Conservation (phyloP, 2,329 filamentous ascomycete species). For the Byssoonygena ceratinophila region DNA sequence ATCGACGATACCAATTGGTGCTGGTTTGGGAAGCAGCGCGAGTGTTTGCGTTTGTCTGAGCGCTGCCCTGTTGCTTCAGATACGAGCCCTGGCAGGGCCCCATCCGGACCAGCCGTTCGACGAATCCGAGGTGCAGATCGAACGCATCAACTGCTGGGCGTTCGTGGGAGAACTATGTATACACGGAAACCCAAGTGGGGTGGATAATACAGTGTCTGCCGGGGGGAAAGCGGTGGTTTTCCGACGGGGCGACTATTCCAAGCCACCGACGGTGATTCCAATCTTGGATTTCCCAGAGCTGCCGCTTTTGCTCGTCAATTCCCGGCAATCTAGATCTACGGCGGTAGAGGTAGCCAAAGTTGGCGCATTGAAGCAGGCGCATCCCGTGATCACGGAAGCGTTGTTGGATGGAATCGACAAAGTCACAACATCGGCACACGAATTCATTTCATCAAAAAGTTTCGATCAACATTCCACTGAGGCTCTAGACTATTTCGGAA, state of each 20-base stretch:
- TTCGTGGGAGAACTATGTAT: slow-evolving; percentile 97
- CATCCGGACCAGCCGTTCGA: slow-evolving; percentile 81
- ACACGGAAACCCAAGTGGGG: slow-evolving; percentile 89
- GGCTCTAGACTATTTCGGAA: slow-evolving; percentile 63
- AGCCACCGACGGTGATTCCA: slow-evolving; percentile 64
- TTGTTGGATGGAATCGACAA: slow-evolving; percentile 77
- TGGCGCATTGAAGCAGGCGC: slow-evolving; percentile 54
- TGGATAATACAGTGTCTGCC: slow-evolving; percentile 91
- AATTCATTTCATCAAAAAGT: slow-evolving; percentile 46
- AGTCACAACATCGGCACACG: slow-evolving; percentile 47
- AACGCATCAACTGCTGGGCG: slow-evolving; percentile 95
- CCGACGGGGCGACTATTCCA: slow-evolving; percentile 64
- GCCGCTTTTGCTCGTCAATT: slow-evolving; percentile 81
- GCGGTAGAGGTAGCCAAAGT: slow-evolving; percentile 81
- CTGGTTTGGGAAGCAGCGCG: slow-evolving; percentile 77
- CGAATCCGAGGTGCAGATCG: slow-evolving; percentile 80
- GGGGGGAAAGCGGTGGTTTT: slow-evolving; percentile 93
- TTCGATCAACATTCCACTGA: slow-evolving; percentile 57
- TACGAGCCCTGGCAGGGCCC: slow-evolving; percentile 76
- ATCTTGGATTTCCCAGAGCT: slow-evolving; percentile 85
- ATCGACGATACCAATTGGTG: slow-evolving; percentile 77
- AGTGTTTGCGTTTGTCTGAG: slow-evolving; percentile 75
- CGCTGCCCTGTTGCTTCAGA: slow-evolving; percentile 67
- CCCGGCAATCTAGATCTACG: slow-evolving; percentile 76
- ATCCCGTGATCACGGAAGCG: slow-evolving; percentile 65